Conservation (phyloP, 305 asterid species). For the Solanum hybrid region DNA sequence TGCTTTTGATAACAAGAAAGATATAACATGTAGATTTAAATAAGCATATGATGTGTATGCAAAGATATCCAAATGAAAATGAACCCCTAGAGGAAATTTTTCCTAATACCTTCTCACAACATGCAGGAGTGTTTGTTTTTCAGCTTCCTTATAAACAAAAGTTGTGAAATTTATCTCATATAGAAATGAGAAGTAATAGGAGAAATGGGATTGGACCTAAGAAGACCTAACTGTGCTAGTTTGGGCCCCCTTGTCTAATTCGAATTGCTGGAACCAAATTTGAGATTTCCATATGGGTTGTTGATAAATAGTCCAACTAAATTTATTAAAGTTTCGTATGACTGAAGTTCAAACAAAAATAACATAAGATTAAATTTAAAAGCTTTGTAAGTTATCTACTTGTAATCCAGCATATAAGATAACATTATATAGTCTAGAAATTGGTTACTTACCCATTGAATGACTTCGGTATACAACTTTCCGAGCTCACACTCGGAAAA, state of each 20-base stretch:
- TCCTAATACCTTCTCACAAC: background rate
- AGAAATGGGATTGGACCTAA: background rate
- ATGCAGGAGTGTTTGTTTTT: background rate
- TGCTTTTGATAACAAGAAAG: background rate
- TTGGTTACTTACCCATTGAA: background rate
- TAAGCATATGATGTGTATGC: background rate
- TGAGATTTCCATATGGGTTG: background rate
- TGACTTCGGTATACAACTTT: background rate
- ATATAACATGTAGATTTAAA: background rate
- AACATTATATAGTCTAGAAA: background rate
- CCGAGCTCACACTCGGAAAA: background rate
- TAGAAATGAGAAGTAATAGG: background rate
- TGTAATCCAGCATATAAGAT: background rate
- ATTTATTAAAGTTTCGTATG: background rate
- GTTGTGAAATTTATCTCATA: background rate
- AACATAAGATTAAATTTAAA: too few species aligned
- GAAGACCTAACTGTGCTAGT: background rate
- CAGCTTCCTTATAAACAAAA: conserved; percentile 7
- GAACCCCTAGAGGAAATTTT: background rate
- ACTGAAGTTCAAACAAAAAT: fast-evolving
- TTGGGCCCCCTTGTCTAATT: background rate
- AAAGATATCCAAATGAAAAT: background rate
- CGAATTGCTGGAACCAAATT: background rate
- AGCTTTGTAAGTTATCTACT: background rate
- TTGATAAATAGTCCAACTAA: background rate